Evolutionary conservation across 257 asterid genomes (phyloP), one percentile per base, ranked within the genome.

Genomic region (Gynochthodes officinalis): DNA sequence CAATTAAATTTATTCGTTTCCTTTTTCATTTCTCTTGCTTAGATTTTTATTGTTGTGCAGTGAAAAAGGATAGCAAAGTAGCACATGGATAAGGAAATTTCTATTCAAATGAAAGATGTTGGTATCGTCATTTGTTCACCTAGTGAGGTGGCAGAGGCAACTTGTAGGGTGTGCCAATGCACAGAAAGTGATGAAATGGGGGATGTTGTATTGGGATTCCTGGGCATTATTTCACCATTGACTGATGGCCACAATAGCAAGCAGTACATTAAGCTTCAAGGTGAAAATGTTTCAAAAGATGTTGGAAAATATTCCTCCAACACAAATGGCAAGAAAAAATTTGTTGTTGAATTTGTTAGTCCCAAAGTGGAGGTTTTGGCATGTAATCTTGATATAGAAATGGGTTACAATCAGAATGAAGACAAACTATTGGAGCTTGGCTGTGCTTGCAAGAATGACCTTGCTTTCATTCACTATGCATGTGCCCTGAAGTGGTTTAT

Each of bases 151-250:
- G 88, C 89, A 60, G 50, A 73, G 28, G 67, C 77, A 33, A 78
- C 95, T 69, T 93, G 98, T 85, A 87, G 98, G 71, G 98, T 93
- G 78, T 93, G 98, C 80, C 98, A 93, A 21, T 93, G 98, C 61
- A 71, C 68, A 53, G 96, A 90, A 77, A 82, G 93, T 64, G 97
- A 93, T 76, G 84, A 88, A 84, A 86, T 79, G 83, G 97, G 98
- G 35, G 85, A 82, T 80, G 71, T 75, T 57, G 96, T 93, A 32
- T 82, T 90, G 69, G 94, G 84, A 74, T 87, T 89, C 75, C 77
- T 90, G 83, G 92, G 89, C 78, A 83, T 93, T 54, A 76, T 76
- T 74, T 91, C 93, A 53, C 96, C 93, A 28, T 57, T 60, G 65
- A 70, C 74, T 67, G 79, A 59, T 64, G 73, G 73, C 72, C 64